Conservation (phyloP, 331 rosid genomes). For the Malus hybrid region DNA sequence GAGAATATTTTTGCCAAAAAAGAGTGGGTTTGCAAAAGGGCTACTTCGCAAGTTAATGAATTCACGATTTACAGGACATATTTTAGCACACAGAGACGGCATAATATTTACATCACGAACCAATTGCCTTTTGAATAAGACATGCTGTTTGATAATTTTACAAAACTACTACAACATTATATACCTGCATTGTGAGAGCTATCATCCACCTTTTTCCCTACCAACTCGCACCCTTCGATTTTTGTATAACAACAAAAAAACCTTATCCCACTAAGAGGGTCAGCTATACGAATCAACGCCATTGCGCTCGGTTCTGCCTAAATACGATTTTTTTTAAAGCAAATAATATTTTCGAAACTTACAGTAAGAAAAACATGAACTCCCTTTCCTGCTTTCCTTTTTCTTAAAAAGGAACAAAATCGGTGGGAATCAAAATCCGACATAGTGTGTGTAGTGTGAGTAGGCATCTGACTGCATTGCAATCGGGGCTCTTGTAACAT, state of each 20-base stretch:
- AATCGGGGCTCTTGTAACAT: slow-evolving; percentile 82
- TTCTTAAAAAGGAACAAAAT: background rate
- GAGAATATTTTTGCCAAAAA: too few species aligned
- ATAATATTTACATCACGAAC: background rate
- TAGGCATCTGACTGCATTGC: slow-evolving; percentile 80
- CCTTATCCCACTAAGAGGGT: too few species aligned
- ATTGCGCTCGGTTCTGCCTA: too few species aligned
- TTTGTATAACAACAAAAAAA: too few species aligned
- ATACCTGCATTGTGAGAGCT: background rate
- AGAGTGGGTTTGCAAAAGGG: too few species aligned
- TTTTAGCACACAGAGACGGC: background rate
- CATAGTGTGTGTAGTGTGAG: slow-evolving; percentile 68
- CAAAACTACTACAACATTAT: background rate
- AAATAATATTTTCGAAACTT: background rate
- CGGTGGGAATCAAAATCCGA: slow-evolving; percentile 49
- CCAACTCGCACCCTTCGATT: background rate
- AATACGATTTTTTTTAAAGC: background rate
- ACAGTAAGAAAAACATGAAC: background rate
- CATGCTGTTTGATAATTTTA: background rate
- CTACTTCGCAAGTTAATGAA: background rate
- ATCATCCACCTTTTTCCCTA: background rate
- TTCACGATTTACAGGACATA: background rate
- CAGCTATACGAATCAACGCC: too few species aligned
- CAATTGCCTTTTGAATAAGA: background rate
- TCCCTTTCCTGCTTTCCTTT: background rate